phyloP scores from a whole-genome alignment of 352 stramenopile species.

The Peronospora farinosa region DNA sequence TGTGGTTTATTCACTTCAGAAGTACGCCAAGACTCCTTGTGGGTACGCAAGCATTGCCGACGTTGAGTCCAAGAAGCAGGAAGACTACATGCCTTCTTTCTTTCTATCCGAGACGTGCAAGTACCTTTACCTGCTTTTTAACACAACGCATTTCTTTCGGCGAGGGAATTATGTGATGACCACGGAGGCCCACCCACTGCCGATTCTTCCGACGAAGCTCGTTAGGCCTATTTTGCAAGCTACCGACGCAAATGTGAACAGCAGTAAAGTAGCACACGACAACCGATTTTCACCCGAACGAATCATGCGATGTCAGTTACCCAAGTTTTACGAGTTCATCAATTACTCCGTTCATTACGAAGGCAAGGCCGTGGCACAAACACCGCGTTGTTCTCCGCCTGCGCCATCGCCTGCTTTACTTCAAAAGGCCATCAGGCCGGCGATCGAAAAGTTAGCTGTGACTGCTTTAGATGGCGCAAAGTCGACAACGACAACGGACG shows the following conservation, averaged over 20 bases:
- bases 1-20: conserved; percentile 84
- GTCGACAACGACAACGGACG: conserved; percentile 1
- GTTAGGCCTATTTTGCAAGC: conserved; percentile 39
- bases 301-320: conserved; percentile 31
- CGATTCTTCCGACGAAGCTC: conserved; percentile 48
- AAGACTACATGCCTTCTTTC: conserved; percentile 98
- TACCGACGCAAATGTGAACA: conserved; percentile 9
- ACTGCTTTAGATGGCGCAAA: conserved; percentile 11
- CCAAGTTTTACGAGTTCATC: conserved; percentile 49
- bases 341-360: conserved; percentile 59
- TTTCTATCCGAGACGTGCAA: conserved; percentile 99
- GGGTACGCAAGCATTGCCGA: conserved; percentile 89
- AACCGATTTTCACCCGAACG: conserved; percentile 18
- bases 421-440: conserved; percentile 15
- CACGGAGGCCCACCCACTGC: conserved; percentile 95
- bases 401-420: conserved; percentile 12
- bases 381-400: conserved; percentile 30
- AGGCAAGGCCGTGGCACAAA: conserved; percentile 39
- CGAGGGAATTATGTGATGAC: conserved; percentile 91
- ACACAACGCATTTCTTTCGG: conserved; percentile 86
- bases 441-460: conserved; percentile 8
- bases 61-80: conserved; percentile 81
- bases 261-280: conserved; percentile 8
- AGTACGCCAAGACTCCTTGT: conserved; percentile 88
- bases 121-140: conserved; percentile 97